Base-by-base conservation (phyloP, 345 rosid genomes). In the Aethionema arabicum region DNA sequence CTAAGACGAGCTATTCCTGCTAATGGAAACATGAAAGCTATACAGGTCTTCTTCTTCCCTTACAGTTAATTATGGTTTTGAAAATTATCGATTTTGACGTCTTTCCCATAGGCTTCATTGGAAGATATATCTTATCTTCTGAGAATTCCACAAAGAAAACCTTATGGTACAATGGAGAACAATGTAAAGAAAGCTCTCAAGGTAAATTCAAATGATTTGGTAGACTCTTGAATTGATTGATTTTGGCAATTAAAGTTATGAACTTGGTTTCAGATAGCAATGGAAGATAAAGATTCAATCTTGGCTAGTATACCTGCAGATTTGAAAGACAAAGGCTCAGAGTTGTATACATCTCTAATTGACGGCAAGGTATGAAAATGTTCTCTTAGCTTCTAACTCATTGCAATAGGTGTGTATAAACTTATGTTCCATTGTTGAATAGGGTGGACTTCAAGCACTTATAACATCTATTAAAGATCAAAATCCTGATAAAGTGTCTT, bases 71-170 rank as follows among this genome's bases (percentile, higher is more conserved):
- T 29, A 11, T 33, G 29, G 16, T 8, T 52, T 41, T 9, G 46
- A 43, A 51, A 4, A n/a, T 52, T 29, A 67, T 53, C 68, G 48
- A 46, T 56, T 68, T 51, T 62, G 8, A 40, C 46, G 65, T 55
- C 32, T 37, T 56, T 71, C 45, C 59, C 66, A 15, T 73, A 91
- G 98, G 82, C 79, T 65, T 82, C 96, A 5, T 72, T 91, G 77
- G 98, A 91, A 74, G 98, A 91, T 59, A 79, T 89, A 54, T 92
- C 96, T 5, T 89, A 85, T 68, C 79, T 92, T 82, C 77, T 89
- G 9, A 87, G 95, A 67, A 92, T 92, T 74, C 96, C 98, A 6
- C 98, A 92, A 59, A 82, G 98, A 67, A 92, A 92, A 74, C 96
- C 98, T 65, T 92, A 85, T 14, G 91, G 96, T 78, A 86, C 95